Evolutionary conservation across 2,329 filamentous ascomycete species (phyloP).

Genomic region (Lecanicillium sp.): DNA sequence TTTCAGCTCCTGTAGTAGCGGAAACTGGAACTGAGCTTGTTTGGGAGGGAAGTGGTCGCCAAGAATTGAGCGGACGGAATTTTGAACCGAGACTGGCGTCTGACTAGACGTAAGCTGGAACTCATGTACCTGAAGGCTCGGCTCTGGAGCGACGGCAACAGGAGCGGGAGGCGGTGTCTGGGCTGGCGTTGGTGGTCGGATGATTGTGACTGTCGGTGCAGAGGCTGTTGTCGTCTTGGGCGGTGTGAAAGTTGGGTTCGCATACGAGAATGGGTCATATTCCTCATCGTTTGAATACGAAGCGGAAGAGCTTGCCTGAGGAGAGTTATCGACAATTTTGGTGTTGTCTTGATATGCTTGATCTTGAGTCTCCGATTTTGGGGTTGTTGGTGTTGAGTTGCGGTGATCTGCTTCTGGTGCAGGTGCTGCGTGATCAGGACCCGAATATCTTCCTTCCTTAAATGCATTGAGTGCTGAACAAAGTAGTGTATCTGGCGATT

Average conservation of each 20-base stretch:
- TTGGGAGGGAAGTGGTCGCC: slow-evolving; percentile 39
- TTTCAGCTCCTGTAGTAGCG: slow-evolving; percentile 39
- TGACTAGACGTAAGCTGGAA: slow-evolving; percentile 32
- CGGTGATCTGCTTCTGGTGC: too few relatives aligned
- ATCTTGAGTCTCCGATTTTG: too few relatives aligned
- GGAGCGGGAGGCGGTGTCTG: slow-evolving; percentile 30
- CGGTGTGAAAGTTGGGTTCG: slow-evolving; percentile 16
- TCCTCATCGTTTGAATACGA: slow-evolving; percentile 22
- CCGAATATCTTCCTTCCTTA: slow-evolving; percentile 13
- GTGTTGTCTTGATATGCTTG: too few relatives aligned
- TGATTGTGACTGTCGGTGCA: slow-evolving; percentile 17
- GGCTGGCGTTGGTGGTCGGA: slow-evolving; percentile 33
- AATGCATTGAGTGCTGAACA: slow-evolving; percentile 41
- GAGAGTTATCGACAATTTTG: too few relatives aligned
- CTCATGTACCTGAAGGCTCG: slow-evolving; percentile 32
- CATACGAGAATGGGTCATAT: slow-evolving; percentile 40
- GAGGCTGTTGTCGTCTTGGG: slow-evolving; percentile 14
- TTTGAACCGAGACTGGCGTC: slow-evolving; percentile 48
- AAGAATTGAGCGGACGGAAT: slow-evolving; percentile 46
- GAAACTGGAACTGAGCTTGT: slow-evolving; percentile 41
- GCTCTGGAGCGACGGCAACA: background rate
- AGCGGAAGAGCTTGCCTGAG: too few relatives aligned
- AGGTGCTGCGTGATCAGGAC: background rate
- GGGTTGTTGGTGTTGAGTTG: too few relatives aligned
- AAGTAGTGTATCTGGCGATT: slow-evolving; percentile 32